Conservation (phyloP, 129 eudicot species). For the Oenanthe sinensis region DNA sequence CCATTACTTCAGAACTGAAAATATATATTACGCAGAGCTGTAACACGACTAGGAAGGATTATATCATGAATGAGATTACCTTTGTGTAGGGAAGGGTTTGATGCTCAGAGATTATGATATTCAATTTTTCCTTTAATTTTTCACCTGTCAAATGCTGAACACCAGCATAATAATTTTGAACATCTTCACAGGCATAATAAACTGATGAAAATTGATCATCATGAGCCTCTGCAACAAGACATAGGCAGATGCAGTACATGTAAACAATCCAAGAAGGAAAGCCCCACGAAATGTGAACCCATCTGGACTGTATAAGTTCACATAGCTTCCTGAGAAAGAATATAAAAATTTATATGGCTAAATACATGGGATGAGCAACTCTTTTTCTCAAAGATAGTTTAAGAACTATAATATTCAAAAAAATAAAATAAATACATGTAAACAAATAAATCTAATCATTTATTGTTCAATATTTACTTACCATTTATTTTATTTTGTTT, state of each 20-base stretch:
- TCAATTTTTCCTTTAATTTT: slow-evolving; percentile 18
- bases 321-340: neutral
- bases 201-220: neutral
- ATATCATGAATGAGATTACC: slow-evolving; percentile 9
- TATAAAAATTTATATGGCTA: neutral
- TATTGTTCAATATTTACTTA: no score
- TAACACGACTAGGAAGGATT: neutral
- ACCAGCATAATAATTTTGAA: slow-evolving; percentile 20
- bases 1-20: neutral
- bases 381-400: neutral
- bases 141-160: slow-evolving; percentile 17
- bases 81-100: slow-evolving; percentile 23
- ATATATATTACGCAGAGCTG: neutral
- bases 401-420: neutral
- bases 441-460: no score
- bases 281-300: neutral
- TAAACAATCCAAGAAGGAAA: slow-evolving; percentile 13
- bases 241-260: slow-evolving; percentile 15
- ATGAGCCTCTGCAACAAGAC: slow-evolving; percentile 14
- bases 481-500: no score
- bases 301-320: neutral
- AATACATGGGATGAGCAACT: neutral
- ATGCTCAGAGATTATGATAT: slow-evolving; percentile 19
- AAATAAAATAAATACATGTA: neutral
- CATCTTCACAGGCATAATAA: slow-evolving; percentile 24